A percentile compares a stretch with the other conserved stretches of the same genome.
phyloP scores from a whole-genome alignment of 768 basidiomycete genomes.

The Mrakia frigida region DNA sequence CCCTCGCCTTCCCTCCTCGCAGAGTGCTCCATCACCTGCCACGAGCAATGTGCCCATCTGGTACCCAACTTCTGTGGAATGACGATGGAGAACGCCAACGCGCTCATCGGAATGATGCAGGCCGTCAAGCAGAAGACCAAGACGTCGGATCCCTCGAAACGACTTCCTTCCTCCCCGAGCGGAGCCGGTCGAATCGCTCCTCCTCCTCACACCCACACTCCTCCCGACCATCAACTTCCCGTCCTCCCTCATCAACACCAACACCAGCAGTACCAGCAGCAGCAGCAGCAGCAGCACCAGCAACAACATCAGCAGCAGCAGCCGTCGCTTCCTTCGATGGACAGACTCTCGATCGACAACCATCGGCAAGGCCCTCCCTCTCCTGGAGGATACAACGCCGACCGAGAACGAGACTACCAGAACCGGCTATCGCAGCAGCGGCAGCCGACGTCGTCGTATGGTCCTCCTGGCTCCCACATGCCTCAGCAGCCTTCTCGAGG shows the following conservation, averaged over 20 bases:
- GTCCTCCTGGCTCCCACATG: background rate
- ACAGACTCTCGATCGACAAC: slow-evolving; percentile 11
- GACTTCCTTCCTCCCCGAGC: slow-evolving; percentile 13
- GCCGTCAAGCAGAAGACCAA: slow-evolving; percentile 59
- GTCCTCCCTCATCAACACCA: slow-evolving; percentile 17
- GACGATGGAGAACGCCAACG: slow-evolving; percentile 99
- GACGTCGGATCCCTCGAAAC: slow-evolving; percentile 22
- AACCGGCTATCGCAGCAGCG: slow-evolving; percentile 3
- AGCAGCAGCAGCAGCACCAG: slow-evolving; percentile 12
- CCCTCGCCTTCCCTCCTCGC: background rate
- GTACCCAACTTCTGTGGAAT: slow-evolving; percentile 99
- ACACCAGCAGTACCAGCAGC: slow-evolving; percentile 32
- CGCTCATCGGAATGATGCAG: slow-evolving; percentile 79
- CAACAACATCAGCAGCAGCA: slow-evolving; percentile 15
- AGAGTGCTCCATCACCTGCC: slow-evolving; percentile 94
- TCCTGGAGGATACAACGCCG: slow-evolving; percentile 6
- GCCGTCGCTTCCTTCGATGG: slow-evolving; percentile 5
- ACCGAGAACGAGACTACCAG: slow-evolving; percentile 7
- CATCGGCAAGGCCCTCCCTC: background rate
- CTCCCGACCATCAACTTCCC: slow-evolving; percentile 32
- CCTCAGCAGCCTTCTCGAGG: background rate
- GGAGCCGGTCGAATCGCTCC: slow-evolving; percentile 39
- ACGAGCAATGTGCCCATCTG: slow-evolving; percentile 93
- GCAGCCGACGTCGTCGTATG: slow-evolving; percentile 9
- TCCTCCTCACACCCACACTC: slow-evolving; percentile 37